Percentiles rank a stretch among this genome's conserved stretches.
These are phyloP conservation scores for Microcos paniculata DNA, from an alignment of 345 rosid genomes.

Conservation along the genomic window DNA sequence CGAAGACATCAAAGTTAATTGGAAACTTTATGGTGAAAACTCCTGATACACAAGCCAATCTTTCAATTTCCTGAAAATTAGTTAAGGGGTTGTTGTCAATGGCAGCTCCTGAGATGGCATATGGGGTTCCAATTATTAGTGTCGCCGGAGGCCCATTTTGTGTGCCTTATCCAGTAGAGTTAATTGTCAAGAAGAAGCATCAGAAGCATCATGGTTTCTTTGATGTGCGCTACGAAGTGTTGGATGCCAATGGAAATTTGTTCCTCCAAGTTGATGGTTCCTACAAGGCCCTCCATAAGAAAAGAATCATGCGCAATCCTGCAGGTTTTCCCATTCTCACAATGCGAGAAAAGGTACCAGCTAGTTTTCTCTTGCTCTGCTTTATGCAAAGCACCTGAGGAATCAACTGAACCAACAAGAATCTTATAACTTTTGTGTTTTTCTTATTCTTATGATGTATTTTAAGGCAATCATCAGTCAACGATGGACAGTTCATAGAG, in stretches of 20 bases:
- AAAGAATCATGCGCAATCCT: conserved; percentile 51
- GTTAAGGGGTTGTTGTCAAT: background rate
- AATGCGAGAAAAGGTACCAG: conserved; percentile 48
- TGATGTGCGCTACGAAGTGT: conserved; percentile 42
- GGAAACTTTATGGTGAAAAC: background rate
- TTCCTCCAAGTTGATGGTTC: conserved; percentile 58
- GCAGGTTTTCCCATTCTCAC: conserved; percentile 53
- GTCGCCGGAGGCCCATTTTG: conserved; percentile 53
- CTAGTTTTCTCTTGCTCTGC: background rate
- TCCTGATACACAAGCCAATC: no score
- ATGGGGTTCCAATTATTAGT: conserved; percentile 27
- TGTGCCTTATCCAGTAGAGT: conserved; percentile 51
- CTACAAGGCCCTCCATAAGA: conserved; percentile 41
- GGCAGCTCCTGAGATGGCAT: background rate
- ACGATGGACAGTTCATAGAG: conserved; percentile 35
- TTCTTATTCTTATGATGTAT: background rate
- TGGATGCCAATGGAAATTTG: conserved; percentile 48
- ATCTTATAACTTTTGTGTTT: background rate
- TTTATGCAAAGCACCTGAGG: background rate
- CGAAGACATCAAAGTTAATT: background rate
- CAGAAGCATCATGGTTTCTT: conserved; percentile 40
- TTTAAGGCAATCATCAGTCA: conserved; percentile 27
- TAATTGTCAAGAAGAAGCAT: conserved; percentile 45
- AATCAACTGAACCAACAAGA: background rate
- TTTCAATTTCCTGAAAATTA: no score